phyloP scores from a whole-genome alignment of 352 stramenopile genomes.

The Thalassiosira oceanica region DNA sequence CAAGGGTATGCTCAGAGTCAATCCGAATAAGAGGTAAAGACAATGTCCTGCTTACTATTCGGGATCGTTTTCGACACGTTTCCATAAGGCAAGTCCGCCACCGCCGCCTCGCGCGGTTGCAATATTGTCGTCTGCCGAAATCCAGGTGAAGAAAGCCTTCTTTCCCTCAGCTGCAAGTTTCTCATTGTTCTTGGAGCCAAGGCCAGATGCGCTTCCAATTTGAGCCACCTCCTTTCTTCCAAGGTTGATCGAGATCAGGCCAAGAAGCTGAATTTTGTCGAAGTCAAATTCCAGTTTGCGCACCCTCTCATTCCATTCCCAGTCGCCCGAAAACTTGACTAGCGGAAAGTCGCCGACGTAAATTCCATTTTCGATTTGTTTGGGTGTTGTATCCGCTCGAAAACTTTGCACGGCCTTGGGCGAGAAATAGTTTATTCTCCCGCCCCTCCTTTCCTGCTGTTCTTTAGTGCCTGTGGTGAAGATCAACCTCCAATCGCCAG shows the following conservation, averaged over 20 bases:
- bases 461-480: slow-evolving; percentile 81
- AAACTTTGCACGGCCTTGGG: slow-evolving; percentile 81
- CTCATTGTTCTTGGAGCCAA: slow-evolving; percentile 69
- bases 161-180: slow-evolving; percentile 62
- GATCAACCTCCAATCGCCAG: slow-evolving; percentile 76
- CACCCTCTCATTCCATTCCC: slow-evolving; percentile 61
- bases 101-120: slow-evolving; percentile 78
- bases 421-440: slow-evolving; percentile 80
- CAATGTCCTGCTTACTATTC: too few relatives aligned
- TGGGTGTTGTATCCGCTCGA: slow-evolving; percentile 39
- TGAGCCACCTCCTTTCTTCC: slow-evolving; percentile 47
- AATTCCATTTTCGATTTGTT: slow-evolving; percentile 77
- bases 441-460: slow-evolving; percentile 57
- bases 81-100: slow-evolving; percentile 80
- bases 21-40: slow-evolving; percentile 21
- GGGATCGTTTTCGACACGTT: slow-evolving; percentile 58
- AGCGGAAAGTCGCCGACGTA: slow-evolving; percentile 65
- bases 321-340: slow-evolving; percentile 72
- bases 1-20: slow-evolving; percentile 63
- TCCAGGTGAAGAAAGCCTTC: slow-evolving; percentile 82
- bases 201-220: slow-evolving; percentile 64
- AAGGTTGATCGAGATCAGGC: slow-evolving; percentile 64
- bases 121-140: slow-evolving; percentile 77
- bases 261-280: slow-evolving; percentile 60
- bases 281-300: slow-evolving; percentile 77